A percentile compares a stretch with the other conserved stretches of the same genome.
Evolutionary conservation across 2,329 filamentous ascomycete species (phyloP).

Genomic region (Bipolaris bicolor): DNA sequence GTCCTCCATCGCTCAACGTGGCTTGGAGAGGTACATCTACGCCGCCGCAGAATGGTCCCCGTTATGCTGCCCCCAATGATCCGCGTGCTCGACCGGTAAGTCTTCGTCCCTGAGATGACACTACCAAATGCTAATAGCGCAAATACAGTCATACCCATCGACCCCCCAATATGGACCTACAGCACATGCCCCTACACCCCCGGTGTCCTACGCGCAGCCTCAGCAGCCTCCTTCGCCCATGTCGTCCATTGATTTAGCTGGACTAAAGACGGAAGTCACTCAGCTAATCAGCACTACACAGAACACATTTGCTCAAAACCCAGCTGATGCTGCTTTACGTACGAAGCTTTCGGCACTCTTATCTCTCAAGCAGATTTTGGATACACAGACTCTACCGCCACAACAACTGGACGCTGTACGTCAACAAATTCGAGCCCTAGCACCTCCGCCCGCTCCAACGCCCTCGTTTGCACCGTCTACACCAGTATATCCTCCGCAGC

Average conservation of each 20-base stretch:
- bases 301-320: conserved; percentile 75
- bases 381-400: conserved; percentile 76
- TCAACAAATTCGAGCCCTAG: conserved; percentile 81
- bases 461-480: conserved; percentile 45
- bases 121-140: conserved; percentile 11
- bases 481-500: conserved; percentile 39
- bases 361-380: conserved; percentile 81
- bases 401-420: conserved; percentile 85
- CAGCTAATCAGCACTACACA: conserved; percentile 75
- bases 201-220: conserved; percentile 42
- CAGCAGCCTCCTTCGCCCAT: conserved; percentile 36
- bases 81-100: conserved; percentile 48
- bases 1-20: conserved; percentile 53
- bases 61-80: conserved; percentile 42
- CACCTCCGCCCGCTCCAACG: conserved; percentile 61
- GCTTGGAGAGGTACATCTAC: conserved; percentile 77
- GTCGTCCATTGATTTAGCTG: conserved; percentile 55
- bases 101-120: not conserved
- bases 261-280: conserved; percentile 82
- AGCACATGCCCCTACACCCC: conserved; percentile 29
- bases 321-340: conserved; percentile 76
- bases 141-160: conserved; percentile 25
- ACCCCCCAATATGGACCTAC: conserved; percentile 37
- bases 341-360: conserved; percentile 82
- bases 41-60: conserved; percentile 61